A percentile compares a stretch with the other conserved stretches of the same genome.
Conservation (phyloP, 345 rosid genomes). For the Clausena lansium region DNA sequence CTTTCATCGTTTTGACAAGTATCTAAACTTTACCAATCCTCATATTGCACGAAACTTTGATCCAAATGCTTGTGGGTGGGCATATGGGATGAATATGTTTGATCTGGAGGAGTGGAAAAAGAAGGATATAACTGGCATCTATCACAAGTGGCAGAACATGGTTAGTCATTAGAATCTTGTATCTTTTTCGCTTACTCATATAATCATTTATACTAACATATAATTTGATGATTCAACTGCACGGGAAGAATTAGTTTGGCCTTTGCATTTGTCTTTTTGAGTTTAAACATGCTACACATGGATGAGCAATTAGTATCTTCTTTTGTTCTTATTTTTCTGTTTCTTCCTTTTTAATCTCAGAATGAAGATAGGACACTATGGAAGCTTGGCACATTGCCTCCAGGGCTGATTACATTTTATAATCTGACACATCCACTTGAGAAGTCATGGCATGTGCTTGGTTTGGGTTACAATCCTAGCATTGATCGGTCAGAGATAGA, state of each 20-base stretch:
- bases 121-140: slow-evolving; percentile 94
- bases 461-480: slow-evolving; percentile 96
- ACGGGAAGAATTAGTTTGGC: background rate
- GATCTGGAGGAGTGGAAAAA: slow-evolving; percentile 91
- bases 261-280: slow-evolving; percentile 4
- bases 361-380: slow-evolving; percentile 90
- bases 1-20: slow-evolving; percentile 97
- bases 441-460: slow-evolving; percentile 98
- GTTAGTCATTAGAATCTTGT: slow-evolving; percentile 43
- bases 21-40: slow-evolving; percentile 90
- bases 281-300: background rate
- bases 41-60: slow-evolving; percentile 83
- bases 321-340: slow-evolving; percentile 3
- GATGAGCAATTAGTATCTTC: background rate
- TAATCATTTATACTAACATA: background rate
- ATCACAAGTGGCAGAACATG: slow-evolving; percentile 99
- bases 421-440: slow-evolving; percentile 78
- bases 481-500: slow-evolving; percentile 74
- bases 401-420: slow-evolving; percentile 93
- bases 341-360: slow-evolving; percentile 32
- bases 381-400: slow-evolving; percentile 99
- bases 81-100: slow-evolving; percentile 97
- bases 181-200: background rate
- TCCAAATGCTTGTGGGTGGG: slow-evolving; percentile 99
- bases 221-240: background rate